phyloP scores from a whole-genome alignment of 345 rosid species.

The Rhodomyrtus tomentosa region DNA sequence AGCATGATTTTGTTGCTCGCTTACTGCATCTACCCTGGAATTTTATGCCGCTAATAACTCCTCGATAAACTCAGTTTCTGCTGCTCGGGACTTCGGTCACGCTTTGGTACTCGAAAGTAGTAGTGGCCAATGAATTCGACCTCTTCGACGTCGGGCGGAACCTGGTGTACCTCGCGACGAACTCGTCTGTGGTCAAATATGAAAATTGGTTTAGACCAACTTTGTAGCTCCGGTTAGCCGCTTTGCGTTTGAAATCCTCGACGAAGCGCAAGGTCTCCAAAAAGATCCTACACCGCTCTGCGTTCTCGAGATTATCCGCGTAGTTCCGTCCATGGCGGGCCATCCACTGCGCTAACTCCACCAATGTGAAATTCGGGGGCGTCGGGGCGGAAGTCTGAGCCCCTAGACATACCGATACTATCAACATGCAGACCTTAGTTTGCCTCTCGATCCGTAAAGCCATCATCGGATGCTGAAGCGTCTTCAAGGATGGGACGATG shows the following conservation, averaged over 20 bases:
- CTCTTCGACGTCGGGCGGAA: not conserved
- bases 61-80: conserved; percentile 17
- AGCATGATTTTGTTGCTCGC: not conserved
- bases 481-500: not conserved
- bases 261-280: not conserved
- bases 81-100: conserved; percentile 1
- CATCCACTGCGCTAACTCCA: not conserved
- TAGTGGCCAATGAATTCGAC: not conserved
- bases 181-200: conserved; percentile 22
- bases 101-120: conserved; percentile 8
- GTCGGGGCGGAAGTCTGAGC: not conserved
- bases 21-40: conserved; percentile 27
- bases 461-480: not conserved
- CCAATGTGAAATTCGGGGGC: not conserved
- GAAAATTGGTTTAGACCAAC: conserved; percentile 21
- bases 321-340: not conserved
- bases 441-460: not conserved
- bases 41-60: conserved; percentile 5
- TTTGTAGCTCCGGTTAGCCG: conserved; percentile 14
- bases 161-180: conserved; percentile 5
- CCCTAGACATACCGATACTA: no score
- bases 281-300: not conserved
- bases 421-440: no score
- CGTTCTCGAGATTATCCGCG: not conserved
- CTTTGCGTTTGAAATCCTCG: not conserved